These are phyloP conservation scores for Metschnikowia lochheadii DNA, from an alignment of 805 yeast species.

Conservation along the genomic window DNA sequence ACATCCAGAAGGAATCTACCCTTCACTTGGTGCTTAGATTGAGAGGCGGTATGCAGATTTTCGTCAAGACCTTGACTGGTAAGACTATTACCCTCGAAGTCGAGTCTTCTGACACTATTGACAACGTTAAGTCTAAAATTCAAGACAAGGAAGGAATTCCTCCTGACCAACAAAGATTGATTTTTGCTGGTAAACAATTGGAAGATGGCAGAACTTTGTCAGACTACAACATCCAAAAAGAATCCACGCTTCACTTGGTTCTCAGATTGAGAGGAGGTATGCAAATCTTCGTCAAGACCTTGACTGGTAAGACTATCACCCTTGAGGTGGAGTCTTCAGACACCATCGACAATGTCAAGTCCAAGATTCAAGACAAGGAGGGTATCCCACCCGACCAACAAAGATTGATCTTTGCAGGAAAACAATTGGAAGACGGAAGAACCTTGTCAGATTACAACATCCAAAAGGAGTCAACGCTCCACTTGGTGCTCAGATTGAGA, in stretches of 20 bases:
- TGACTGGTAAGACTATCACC: too few species aligned
- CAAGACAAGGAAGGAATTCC: too few species aligned
- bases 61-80: too few species aligned
- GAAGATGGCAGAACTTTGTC: conserved; percentile 95
- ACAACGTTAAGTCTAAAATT: too few species aligned
- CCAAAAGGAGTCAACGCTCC: conserved; percentile 95
- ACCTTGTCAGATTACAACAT: conserved; percentile 96
- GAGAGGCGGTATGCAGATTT: conserved; percentile 76
- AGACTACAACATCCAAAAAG: conserved; percentile 98
- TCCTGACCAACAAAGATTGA: too few species aligned
- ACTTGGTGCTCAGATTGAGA: conserved; percentile 95
- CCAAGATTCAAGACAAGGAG: too few species aligned
- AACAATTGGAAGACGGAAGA: conserved; percentile 95
- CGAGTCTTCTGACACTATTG: too few species aligned
- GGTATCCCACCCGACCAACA: too few species aligned
- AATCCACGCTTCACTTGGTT: conserved; percentile 83
- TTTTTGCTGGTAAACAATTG: conserved; percentile 93
- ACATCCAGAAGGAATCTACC: conserved; percentile 97
- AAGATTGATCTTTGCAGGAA: conserved; percentile 68
- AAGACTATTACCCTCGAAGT: too few species aligned
- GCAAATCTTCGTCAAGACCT: conserved; percentile 18
- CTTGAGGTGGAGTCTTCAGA: too few species aligned
- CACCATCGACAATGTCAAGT: too few species aligned
- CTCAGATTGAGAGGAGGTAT: conserved; percentile 96
- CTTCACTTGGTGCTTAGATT: conserved; percentile 94